A percentile compares a stretch with the other conserved stretches of the same genome.
These are phyloP conservation scores for Poteriospumella lacustris DNA, from an alignment of 108 stramenopile species.

Conservation along the genomic window DNA sequence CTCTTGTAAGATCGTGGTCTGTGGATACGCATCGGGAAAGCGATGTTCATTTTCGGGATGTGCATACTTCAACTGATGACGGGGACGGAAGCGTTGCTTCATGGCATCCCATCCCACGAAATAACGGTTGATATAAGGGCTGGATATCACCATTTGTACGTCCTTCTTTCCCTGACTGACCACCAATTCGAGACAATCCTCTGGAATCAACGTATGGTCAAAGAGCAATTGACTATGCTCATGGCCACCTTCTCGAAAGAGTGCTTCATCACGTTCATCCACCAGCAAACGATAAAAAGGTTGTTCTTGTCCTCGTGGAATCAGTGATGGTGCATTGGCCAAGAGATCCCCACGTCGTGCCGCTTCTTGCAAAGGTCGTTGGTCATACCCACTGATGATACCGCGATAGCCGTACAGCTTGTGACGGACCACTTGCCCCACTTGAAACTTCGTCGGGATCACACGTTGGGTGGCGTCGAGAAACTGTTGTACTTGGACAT, in stretches of 20 bases:
- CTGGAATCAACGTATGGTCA: background rate
- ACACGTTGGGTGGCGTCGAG: too few relatives aligned
- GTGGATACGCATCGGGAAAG: too few relatives aligned
- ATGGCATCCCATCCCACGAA: background rate
- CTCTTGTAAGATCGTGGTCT: too few relatives aligned
- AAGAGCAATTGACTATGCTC: background rate
- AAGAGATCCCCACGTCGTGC: background rate
- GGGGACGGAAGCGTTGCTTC: background rate
- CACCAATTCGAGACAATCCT: background rate
- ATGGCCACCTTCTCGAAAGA: background rate
- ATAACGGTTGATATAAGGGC: background rate
- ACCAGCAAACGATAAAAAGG: background rate
- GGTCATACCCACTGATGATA: background rate
- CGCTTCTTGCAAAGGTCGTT: background rate
- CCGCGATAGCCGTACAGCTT: background rate
- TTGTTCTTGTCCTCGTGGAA: background rate
- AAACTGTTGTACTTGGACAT: too few relatives aligned
- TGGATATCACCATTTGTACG: background rate
- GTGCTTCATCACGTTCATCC: background rate
- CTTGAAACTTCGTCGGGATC: background rate
- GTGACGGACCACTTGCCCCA: background rate
- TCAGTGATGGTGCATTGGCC: too few relatives aligned
- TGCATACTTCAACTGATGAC: constrained; percentile 1
- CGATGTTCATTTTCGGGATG: too few relatives aligned
- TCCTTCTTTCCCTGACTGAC: background rate